Evolutionary conservation across 352 stramenopile species (phyloP).

Genomic region (Plasmopara muralis): DNA sequence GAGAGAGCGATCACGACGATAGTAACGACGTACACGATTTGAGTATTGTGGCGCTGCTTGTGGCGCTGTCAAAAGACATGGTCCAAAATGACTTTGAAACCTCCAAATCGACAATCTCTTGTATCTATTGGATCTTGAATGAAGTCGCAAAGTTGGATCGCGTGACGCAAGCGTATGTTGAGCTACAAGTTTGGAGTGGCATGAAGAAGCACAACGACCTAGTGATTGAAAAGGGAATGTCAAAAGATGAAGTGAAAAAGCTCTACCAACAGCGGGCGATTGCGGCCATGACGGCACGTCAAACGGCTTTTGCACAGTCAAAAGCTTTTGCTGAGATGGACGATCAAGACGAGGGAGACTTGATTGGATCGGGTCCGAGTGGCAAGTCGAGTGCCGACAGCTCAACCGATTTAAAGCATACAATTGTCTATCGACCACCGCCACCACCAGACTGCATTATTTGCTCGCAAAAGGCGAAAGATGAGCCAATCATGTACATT

Average conservation of each 20-base stretch:
- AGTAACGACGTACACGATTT: constrained; percentile 46
- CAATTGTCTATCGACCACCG: constrained; percentile 60
- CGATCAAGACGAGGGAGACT: constrained; percentile 49
- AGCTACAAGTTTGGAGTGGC: constrained; percentile 55
- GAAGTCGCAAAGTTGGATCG: constrained; percentile 48
- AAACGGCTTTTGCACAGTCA: constrained; percentile 71
- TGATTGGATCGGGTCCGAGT: constrained; percentile 14
- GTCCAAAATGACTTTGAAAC: constrained; percentile 74
- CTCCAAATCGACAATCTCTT: constrained; percentile 68
- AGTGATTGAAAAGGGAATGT: constrained; percentile 46
- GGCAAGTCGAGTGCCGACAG: constrained; percentile 5
- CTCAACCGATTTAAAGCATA: constrained; percentile 14
- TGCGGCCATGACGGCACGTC: constrained; percentile 74
- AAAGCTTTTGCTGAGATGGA: constrained; percentile 65
- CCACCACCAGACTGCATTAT: constrained; percentile 78
- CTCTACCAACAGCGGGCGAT: constrained; percentile 77
- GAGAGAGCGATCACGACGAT: constrained; percentile 60
- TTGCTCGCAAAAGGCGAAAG: constrained; percentile 77
- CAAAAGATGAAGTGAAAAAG: constrained; percentile 69
- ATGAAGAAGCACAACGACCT: constrained; percentile 57
- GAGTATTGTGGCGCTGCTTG: constrained; percentile 58
- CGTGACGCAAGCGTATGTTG: constrained; percentile 43
- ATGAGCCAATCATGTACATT: constrained; percentile 84
- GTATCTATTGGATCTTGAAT: constrained; percentile 78
- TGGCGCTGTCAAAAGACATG: constrained; percentile 55